Base-by-base conservation (phyloP, 495 filamentous ascomycete genomes). In the Penicillium daleae region DNA sequence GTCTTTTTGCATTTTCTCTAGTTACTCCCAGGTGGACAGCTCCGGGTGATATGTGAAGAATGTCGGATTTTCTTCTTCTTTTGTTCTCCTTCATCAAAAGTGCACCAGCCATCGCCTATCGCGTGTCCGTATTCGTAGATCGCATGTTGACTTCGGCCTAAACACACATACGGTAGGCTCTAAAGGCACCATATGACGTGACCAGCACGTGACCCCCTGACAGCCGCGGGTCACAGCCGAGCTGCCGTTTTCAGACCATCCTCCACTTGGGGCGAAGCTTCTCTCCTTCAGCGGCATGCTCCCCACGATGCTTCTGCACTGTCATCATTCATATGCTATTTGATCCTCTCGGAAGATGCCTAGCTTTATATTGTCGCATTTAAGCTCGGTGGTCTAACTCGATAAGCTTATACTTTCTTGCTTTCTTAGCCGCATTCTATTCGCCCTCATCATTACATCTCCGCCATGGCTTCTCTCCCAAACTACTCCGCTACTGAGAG, bases 381-480 rank as follows among this genome's bases (percentile, higher is more conserved):
- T 33, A 40, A 57, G 26, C 22, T 46, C n/a, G 12, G 40, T 40
- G 40, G 27, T 33, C 42, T 48, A 31, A 57, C n/a, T n/a, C 42
- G 7, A 32, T 57, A 39, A 17, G 35, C 33, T 9, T 17, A 35
- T 29, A 29, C 56, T 31, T 32, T 15, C 40, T 57, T 33, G n/a
- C 56, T 57, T 57, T 46, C 56, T 21, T 26, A 12, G n/a, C 42
- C 56, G 37, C 56, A 57, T 35, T 15, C 27, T 12, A n/a, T 57
- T 48, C 26, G 46, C 24, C 46, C 24, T 13, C 31, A 33, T 22
- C 31, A 33, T 27, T 24, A 9, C 56, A 46, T 44, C 35, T 56
- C 60, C 37, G 68, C 51, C 27, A 82, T 82, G 79, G 74, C 73
- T 17, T 81, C 79, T 19, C 60, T 78, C 27, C 69, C 78, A 31